A percentile compares a stretch with the other conserved stretches of the same genome.
These are phyloP conservation scores for Gentiana straminea DNA, from an alignment of 257 asterid species.

Conservation along the genomic window DNA sequence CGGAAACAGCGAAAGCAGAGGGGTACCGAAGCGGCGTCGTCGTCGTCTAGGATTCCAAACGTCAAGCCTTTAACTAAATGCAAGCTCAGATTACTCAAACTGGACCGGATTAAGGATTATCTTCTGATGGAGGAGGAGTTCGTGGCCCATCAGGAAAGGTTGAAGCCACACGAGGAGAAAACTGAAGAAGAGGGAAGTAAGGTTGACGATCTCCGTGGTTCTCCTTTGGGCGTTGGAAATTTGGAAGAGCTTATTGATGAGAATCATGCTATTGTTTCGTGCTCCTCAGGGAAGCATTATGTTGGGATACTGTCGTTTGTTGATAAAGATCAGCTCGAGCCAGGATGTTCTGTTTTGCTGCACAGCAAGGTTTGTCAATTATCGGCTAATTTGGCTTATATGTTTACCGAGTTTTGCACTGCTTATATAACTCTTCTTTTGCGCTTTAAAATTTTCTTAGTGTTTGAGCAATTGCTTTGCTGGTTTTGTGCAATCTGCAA, in stretches of 20 bases:
- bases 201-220: slow-evolving; percentile 76
- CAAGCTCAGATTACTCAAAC: slow-evolving; percentile 59
- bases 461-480: not conserved
- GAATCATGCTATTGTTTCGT: slow-evolving; percentile 80
- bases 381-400: not conserved
- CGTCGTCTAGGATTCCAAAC: slow-evolving; percentile 68
- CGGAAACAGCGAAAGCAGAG: slow-evolving; percentile 89
- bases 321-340: slow-evolving; percentile 91
- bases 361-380: slow-evolving; percentile 60
- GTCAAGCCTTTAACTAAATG: slow-evolving; percentile 80
- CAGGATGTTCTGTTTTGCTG: slow-evolving; percentile 90
- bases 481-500: no score
- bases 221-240: slow-evolving; percentile 91
- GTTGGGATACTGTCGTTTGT: slow-evolving; percentile 84
- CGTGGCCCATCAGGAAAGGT: slow-evolving; percentile 79
- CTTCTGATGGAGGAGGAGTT: slow-evolving; percentile 85
- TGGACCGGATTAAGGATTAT: slow-evolving; percentile 70
- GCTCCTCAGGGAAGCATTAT: slow-evolving; percentile 82
- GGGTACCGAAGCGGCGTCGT: slow-evolving; percentile 80
- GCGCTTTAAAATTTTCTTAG: no score
- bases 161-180: slow-evolving; percentile 95
- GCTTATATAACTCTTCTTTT: not conserved
- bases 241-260: slow-evolving; percentile 88
- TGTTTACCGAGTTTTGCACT: not conserved
- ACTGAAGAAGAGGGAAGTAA: slow-evolving; percentile 88